These are phyloP conservation scores for Panaeolus cyanescens DNA, from an alignment of 768 basidiomycete genomes.

Conservation along the genomic window DNA sequence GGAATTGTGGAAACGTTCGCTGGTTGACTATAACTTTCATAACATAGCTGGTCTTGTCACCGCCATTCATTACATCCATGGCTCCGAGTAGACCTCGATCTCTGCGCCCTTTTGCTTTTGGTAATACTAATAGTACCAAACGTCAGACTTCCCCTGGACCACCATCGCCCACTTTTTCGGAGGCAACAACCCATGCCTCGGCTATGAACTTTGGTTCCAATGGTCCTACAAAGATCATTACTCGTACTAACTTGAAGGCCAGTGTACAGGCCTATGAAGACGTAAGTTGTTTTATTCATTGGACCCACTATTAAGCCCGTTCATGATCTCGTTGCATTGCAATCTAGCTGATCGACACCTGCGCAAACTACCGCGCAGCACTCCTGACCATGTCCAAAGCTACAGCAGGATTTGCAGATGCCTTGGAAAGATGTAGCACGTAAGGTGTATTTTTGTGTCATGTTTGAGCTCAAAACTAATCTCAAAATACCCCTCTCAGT, in stretches of 20 bases:
- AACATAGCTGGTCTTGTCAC: constrained; percentile 1
- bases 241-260: constrained; percentile 72
- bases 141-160: constrained; percentile 54
- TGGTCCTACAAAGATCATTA: constrained; percentile 82
- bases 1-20: background rate
- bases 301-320: background rate
- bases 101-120: constrained; percentile 56
- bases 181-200: constrained; percentile 70
- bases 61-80: constrained; percentile 28
- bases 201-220: constrained; percentile 74
- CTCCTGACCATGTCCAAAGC: constrained; percentile 81
- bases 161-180: constrained; percentile 85
- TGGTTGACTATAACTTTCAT: background rate
- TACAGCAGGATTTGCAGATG: constrained; percentile 83
- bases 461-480: background rate
- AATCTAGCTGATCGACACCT: constrained; percentile 71
- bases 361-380: constrained; percentile 79
- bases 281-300: constrained; percentile 43
- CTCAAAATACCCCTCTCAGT: constrained; percentile 33
- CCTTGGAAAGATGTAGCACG: constrained; percentile 85
- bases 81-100: constrained; percentile 52
- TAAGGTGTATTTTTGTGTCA: constrained; percentile 35
- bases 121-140: constrained; percentile 28
- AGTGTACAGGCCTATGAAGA: constrained; percentile 83
- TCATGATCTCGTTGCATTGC: background rate